phyloP scores from a whole-genome alignment of 306 rosid species.

The Mimosa bimucronata region DNA sequence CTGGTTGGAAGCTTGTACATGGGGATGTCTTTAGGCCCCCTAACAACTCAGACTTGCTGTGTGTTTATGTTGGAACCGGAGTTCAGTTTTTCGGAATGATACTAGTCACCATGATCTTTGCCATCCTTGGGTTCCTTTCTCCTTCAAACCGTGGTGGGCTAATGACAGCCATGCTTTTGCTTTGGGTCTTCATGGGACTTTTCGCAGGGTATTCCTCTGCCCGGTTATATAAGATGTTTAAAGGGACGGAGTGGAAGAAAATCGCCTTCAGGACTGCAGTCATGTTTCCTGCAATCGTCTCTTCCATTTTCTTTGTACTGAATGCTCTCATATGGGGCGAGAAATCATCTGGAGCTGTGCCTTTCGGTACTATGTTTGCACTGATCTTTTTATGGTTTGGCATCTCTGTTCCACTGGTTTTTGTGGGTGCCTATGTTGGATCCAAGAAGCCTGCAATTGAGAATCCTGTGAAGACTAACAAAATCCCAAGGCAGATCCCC shows the following conservation, averaged over 20 bases:
- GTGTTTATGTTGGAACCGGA: conserved; percentile 97
- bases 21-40: conserved; percentile 99
- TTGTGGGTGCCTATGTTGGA: conserved; percentile 91
- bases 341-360: conserved; percentile 98
- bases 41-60: conserved; percentile 71
- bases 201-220: conserved; percentile 85
- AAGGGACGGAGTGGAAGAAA: conserved; percentile 94
- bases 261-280: conserved; percentile 82
- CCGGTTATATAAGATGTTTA: conserved; percentile 88
- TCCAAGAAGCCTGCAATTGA: conserved; percentile 92
- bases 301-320: conserved; percentile 72
- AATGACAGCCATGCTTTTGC: conserved; percentile 98
- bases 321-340: conserved; percentile 93
- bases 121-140: conserved; percentile 93
- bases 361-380: conserved; percentile 98
- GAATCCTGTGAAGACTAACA: conserved; percentile 96
- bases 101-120: conserved; percentile 89
- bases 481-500: conserved; percentile 97
- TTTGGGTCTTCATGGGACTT: conserved; percentile 95
- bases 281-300: conserved; percentile 78
- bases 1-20: conserved; percentile 99
- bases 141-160: conserved; percentile 98
- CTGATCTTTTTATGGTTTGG: conserved; percentile 96
- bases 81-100: conserved; percentile 93
- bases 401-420: conserved; percentile 93